Base-by-base conservation (phyloP, 768 basidiomycete genomes). In the Trametes maxima region DNA sequence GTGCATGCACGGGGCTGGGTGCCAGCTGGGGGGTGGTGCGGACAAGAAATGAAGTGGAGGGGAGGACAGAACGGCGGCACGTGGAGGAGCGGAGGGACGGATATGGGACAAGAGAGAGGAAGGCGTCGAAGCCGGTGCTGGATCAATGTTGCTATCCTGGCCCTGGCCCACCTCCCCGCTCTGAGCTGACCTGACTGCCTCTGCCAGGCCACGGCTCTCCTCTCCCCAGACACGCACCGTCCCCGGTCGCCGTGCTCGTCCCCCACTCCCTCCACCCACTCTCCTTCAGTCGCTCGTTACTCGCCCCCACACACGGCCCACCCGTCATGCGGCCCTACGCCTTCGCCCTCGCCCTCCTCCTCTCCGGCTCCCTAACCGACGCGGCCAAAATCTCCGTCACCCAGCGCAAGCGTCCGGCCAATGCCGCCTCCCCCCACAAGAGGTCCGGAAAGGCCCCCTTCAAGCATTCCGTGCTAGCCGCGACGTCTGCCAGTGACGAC, bases 341-440 rank as follows among this genome's bases (percentile, higher is more conserved):
- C 50, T 65, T 80, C 50, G 68, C 76, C 24, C 66, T 82, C 63
- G 71, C 74, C 21, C 67, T 84, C 46, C 70, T 73, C 47, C 67
- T 80, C 65, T 69, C 75, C 55, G 72, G 73, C 37, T 65, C 70
- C 45, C 68, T 78, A 60, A 74, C 79, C 47, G 73, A 80, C 64
- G 82, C 88, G 14, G 60, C 79, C 66, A 77, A 67, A 50, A 67
- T 84, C 39, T 78, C 83, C 43, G 58, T 88, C 69, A 79, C 78
- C 62, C 82, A 79, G 68, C 68, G 75, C 60, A 79, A 73, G 60
- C 76, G 28, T 53, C 64, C 65, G 42, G 46, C 19, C 66, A 70
- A 17, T 62, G 74, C 17, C 52, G 63, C 22, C 28, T 33, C 28
- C 28, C 28, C 28, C 47, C 72, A 75, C 43, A 73, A 75, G 58